phyloP scores from a whole-genome alignment of 2,329 filamentous ascomycete species.

The Tolypocladium ophioglossoides region DNA sequence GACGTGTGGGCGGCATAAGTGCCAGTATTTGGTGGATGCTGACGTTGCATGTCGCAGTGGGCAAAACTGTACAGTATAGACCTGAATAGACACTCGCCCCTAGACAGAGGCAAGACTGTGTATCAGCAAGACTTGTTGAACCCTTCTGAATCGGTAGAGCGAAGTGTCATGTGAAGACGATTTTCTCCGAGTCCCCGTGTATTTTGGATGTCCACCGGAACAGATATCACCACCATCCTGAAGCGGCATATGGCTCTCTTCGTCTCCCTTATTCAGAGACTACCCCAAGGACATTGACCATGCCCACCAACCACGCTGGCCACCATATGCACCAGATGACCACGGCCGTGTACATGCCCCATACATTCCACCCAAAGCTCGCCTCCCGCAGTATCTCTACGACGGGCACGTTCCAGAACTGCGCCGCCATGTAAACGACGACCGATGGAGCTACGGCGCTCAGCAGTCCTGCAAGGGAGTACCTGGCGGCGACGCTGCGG shows the following conservation, averaged over 20 bases:
- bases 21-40: background rate
- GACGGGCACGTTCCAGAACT: conserved; percentile 28
- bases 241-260: background rate
- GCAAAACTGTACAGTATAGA: background rate
- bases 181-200: background rate
- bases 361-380: conserved; percentile 80
- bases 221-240: background rate
- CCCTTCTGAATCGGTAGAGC: background rate
- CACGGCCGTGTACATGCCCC: conserved; percentile 80
- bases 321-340: conserved; percentile 95
- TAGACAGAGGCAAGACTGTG: background rate
- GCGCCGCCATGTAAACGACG: conserved; percentile 37
- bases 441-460: conserved; percentile 52
- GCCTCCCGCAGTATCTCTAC: conserved; percentile 56
- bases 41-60: background rate
- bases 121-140: background rate
- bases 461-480: conserved; percentile 39
- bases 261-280: conserved; percentile 7
- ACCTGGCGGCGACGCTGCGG: conserved; percentile 24
- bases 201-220: background rate
- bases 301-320: conserved; percentile 74
- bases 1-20: conserved; percentile 84
- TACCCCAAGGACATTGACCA: conserved; percentile 40
- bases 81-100: background rate
- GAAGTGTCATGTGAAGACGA: background rate